phyloP scores from a whole-genome alignment of 1,284 basidiomycete species.

The Ganoderma multipileum region DNA sequence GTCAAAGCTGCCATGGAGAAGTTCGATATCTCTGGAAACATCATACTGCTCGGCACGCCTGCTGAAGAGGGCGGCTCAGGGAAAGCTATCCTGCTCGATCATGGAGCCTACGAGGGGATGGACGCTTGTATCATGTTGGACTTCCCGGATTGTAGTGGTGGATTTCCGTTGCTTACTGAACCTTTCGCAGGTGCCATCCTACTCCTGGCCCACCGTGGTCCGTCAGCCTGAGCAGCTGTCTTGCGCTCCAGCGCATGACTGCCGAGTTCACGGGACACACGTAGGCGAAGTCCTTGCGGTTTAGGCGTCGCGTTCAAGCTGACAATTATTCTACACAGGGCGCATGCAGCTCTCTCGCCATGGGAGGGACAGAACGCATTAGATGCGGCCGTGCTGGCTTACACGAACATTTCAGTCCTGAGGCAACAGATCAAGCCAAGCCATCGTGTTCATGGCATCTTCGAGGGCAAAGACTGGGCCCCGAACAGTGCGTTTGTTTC shows the following conservation, averaged over 20 bases:
- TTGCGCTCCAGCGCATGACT: slow-evolving; percentile 63
- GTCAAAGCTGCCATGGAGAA: slow-evolving; percentile 64
- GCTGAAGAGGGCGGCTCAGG: slow-evolving; percentile 87
- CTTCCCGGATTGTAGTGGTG: background rate
- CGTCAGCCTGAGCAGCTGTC: slow-evolving; percentile 56
- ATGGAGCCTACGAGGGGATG: slow-evolving; percentile 79
- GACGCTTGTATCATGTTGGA: slow-evolving; percentile 79
- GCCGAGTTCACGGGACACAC: slow-evolving; percentile 73
- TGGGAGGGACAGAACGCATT: slow-evolving; percentile 90
- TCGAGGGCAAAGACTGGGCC: slow-evolving; percentile 67
- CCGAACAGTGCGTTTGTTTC: slow-evolving; percentile 59
- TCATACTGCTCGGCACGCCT: slow-evolving; percentile 87
- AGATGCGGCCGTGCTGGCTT: slow-evolving; percentile 85
- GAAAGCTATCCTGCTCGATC: slow-evolving; percentile 79
- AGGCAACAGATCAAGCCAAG: slow-evolving; percentile 66
- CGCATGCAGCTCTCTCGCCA: slow-evolving; percentile 78
- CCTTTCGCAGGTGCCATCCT: slow-evolving; percentile 68
- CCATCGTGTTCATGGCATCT: slow-evolving; percentile 75
- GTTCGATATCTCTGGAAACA: slow-evolving; percentile 71
- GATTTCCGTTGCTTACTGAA: slow-evolving; percentile 4
- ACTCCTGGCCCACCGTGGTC: slow-evolving; percentile 57
- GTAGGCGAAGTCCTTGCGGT: slow-evolving; percentile 42
- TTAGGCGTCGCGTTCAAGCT: background rate
- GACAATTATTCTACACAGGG: slow-evolving; percentile 46
- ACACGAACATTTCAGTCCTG: slow-evolving; percentile 76